Evolutionary conservation across 345 rosid genomes (phyloP).

Genomic region (Lumnitzera racemosa): DNA sequence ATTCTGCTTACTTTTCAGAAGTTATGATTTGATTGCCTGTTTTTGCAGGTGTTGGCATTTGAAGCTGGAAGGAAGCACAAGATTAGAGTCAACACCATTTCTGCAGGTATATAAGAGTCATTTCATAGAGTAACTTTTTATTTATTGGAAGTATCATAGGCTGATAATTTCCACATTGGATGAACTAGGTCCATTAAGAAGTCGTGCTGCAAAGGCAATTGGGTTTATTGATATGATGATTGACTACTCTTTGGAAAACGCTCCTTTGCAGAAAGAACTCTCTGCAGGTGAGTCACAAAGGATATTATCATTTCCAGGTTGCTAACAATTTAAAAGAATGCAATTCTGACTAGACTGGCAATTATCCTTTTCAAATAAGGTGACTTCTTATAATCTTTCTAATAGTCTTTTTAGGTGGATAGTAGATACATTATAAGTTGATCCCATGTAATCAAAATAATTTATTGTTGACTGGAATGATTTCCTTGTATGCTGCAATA

Average conservation of each 20-base stretch:
- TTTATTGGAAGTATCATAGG: too few species aligned
- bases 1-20: background rate
- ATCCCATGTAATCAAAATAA: background rate
- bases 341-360: background rate
- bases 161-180: too few species aligned
- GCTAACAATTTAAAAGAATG: background rate
- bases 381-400: too few species aligned
- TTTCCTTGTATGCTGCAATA: background rate
- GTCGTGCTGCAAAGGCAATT: slow-evolving; percentile 86
- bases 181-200: slow-evolving; percentile 61
- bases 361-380: too few species aligned
- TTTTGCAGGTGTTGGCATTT: slow-evolving; percentile 67
- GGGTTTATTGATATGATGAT: slow-evolving; percentile 80
- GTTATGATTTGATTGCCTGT: background rate
- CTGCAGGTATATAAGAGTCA: slow-evolving; percentile 45
- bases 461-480: background rate
- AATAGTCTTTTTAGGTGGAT: too few species aligned
- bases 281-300: slow-evolving; percentile 60
- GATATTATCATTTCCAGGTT: background rate
- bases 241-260: slow-evolving; percentile 67
- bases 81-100: slow-evolving; percentile 81
- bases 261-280: slow-evolving; percentile 82
- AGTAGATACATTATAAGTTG: too few species aligned
- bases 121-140: too few species aligned
- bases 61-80: slow-evolving; percentile 85